Evolutionary conservation across 2,329 filamentous ascomycete species (phyloP).

Genomic region (Phyllosticta citriasiana): DNA sequence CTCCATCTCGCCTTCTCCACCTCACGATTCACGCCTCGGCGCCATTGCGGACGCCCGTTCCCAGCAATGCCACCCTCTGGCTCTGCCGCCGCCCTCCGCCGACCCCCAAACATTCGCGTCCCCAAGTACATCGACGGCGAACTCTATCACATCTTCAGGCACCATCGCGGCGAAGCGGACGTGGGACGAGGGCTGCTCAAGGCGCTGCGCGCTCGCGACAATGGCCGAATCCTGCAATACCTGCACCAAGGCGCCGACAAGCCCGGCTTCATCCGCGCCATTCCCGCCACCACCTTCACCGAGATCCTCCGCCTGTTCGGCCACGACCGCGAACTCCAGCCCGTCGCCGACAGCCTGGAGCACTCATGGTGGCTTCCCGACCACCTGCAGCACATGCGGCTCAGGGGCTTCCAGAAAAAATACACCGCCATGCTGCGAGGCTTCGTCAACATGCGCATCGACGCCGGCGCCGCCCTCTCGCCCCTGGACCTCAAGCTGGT

Average conservation of each 20-base stretch:
- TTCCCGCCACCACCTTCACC: conserved; percentile 50
- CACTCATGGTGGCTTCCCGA: conserved; percentile 37
- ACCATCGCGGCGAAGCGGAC: background rate
- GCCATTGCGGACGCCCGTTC: background rate
- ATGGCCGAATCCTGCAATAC: conserved; percentile 10
- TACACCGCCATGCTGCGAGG: conserved; percentile 29
- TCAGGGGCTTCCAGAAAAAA: background rate
- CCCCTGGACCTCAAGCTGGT: conserved; percentile 43
- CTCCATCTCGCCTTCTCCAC: background rate
- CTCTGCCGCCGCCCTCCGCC: background rate
- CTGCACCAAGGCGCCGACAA: conserved; percentile 15
- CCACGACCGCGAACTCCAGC: conserved; percentile 35
- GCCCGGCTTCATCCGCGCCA: conserved; percentile 18
- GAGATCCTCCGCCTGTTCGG: conserved; percentile 55
- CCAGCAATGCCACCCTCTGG: background rate
- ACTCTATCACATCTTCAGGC: background rate
- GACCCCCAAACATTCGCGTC: background rate
- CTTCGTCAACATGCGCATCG: conserved; percentile 30
- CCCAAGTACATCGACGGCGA: background rate
- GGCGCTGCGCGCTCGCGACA: background rate
- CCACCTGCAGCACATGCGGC: conserved; percentile 26
- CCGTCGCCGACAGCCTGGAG: conserved; percentile 25
- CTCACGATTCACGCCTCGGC: background rate
- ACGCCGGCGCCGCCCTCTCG: conserved; percentile 27
- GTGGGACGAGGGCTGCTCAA: background rate